A percentile compares a stretch with the other conserved stretches of the same genome.
phyloP scores from a whole-genome alignment of 169 alveolate genomes.

The Cryptosporidium baileyi region DNA sequence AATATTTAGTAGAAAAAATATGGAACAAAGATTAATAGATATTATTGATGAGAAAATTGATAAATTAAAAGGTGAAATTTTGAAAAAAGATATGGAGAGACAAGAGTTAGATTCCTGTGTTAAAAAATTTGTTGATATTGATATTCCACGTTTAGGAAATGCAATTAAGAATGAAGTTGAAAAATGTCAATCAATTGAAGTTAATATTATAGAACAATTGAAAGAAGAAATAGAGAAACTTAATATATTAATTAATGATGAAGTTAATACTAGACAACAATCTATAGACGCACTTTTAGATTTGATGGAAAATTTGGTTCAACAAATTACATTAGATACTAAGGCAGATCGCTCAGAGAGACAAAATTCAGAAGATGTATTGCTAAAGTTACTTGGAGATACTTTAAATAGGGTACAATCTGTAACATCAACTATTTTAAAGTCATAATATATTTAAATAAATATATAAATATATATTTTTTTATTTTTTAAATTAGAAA shows the following conservation, averaged over 20 bases:
- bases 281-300: constrained; percentile 56
- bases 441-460: too few species aligned
- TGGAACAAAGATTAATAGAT: constrained; percentile 56
- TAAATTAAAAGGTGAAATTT: constrained; percentile 4
- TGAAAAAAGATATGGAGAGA: constrained; percentile 40
- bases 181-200: constrained; percentile 34
- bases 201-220: neutral
- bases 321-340: constrained; percentile 49
- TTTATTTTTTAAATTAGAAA: too few species aligned
- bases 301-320: constrained; percentile 63
- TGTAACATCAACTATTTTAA: neutral
- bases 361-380: constrained; percentile 50
- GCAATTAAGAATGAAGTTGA: constrained; percentile 53
- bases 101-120: constrained; percentile 56
- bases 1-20: constrained; percentile 29
- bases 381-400: constrained; percentile 39
- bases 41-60: constrained; percentile 55
- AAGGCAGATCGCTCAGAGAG: constrained; percentile 53
- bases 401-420: constrained; percentile 34
- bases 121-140: constrained; percentile 60
- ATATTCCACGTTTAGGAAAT: constrained; percentile 49
- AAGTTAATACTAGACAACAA: constrained; percentile 56
- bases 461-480: too few species aligned
- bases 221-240: constrained; percentile 34
- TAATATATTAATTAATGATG: constrained; percentile 7